A percentile compares a stretch with the other conserved stretches of the same genome.
Conservation (phyloP, 2,329 filamentous ascomycete genomes). For the Albifimbria verrucaria region DNA sequence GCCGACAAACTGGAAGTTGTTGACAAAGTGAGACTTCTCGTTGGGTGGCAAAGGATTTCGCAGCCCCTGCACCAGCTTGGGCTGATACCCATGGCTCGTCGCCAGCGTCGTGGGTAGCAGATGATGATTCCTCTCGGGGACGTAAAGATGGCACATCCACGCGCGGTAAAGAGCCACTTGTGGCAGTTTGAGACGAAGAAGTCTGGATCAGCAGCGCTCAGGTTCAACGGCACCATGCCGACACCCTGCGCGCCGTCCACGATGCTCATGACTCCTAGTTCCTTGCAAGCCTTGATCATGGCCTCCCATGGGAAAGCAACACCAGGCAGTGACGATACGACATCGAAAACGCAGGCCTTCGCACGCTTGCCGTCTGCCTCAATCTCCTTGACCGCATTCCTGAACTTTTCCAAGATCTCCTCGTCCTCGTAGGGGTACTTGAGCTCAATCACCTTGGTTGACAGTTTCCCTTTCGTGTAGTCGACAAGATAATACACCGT, state of each 20-base stretch:
- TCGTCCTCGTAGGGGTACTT: constrained; percentile 69
- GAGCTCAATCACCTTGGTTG: constrained; percentile 54
- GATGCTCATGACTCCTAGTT: constrained; percentile 66
- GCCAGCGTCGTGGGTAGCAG: constrained; percentile 72
- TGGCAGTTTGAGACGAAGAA: constrained; percentile 87
- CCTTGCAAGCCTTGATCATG: constrained; percentile 61
- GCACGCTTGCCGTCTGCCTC: constrained; percentile 57
- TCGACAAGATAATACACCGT: constrained; percentile 70
- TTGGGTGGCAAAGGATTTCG: constrained; percentile 39
- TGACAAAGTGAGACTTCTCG: constrained; percentile 58
- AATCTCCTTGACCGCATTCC: constrained; percentile 51
- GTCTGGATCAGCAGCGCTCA: constrained; percentile 67
- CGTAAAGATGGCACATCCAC: constrained; percentile 80
- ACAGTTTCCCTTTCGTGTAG: constrained; percentile 45
- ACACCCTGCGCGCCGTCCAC: constrained; percentile 85
- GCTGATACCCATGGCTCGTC: constrained; percentile 74
- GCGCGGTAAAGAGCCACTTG: constrained; percentile 84
- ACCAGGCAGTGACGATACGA: constrained; percentile 74
- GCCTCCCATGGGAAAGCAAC: constrained; percentile 75
- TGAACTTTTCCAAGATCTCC: constrained; percentile 61
- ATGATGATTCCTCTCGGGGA: constrained; percentile 71
- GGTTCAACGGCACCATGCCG: constrained; percentile 72
- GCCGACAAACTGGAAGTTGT: constrained; percentile 72
- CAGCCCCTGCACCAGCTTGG: constrained; percentile 29
- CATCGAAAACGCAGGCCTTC: constrained; percentile 69